Evolutionary conservation across 768 basidiomycete species (phyloP).

Genomic region (Porphyrellus cyaneotinctus): DNA sequence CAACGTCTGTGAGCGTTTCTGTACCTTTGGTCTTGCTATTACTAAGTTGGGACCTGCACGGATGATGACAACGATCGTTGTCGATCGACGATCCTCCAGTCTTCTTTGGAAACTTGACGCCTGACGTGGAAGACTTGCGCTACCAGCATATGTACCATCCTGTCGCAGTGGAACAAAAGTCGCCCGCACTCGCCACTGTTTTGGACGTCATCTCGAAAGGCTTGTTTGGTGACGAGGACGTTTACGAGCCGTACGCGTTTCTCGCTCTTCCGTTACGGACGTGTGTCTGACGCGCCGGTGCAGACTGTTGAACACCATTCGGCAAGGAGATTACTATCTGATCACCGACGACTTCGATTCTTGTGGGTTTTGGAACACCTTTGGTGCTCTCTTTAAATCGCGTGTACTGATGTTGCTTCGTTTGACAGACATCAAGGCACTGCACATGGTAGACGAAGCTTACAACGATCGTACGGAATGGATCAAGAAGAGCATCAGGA

Average conservation of each 20-base stretch:
- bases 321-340: conserved; percentile 74
- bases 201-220: conserved; percentile 73
- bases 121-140: conserved; percentile 82
- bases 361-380: conserved; percentile 46
- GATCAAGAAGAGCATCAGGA: conserved; percentile 87
- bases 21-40: not conserved
- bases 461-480: conserved; percentile 82
- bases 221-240: conserved; percentile 69
- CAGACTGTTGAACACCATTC: conserved; percentile 71
- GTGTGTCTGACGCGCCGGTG: conserved; percentile 18
- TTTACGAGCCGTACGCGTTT: conserved; percentile 81
- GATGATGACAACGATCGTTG: not conserved
- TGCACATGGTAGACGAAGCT: conserved; percentile 83
- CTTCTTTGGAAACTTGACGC: conserved; percentile 88
- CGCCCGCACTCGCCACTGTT: conserved; percentile 75
- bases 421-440: conserved; percentile 67
- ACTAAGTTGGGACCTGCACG: not conserved
- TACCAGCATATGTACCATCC: conserved; percentile 85
- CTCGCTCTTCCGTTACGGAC: no score
- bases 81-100: conserved; percentile 40
- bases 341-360: conserved; percentile 94
- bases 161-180: conserved; percentile 75
- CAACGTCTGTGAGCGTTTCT: conserved; percentile 63
- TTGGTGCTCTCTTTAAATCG: not conserved
- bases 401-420: not conserved